Base-by-base conservation (phyloP, 2,329 filamentous ascomycete species). In the Sarocladium oryzae region DNA sequence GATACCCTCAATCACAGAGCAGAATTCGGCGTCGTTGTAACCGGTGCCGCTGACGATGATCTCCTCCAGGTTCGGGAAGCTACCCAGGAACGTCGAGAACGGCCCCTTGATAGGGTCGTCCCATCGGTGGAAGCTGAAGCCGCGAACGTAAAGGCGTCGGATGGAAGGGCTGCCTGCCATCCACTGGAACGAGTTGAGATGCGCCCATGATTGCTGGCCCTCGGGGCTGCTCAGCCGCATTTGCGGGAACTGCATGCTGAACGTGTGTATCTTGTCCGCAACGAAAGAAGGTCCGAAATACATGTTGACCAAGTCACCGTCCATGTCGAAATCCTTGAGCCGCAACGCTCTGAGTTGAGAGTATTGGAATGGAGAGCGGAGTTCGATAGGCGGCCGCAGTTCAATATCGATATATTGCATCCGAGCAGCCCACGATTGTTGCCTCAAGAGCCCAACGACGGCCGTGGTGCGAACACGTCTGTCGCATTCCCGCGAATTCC, bases 11-110 rank as follows among this genome's bases (percentile, higher is more conserved):
- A 68, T 52, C 2, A 69, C 53, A 8, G 53, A 53, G 28, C 56
- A 61, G 28, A 69, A 58, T 37, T 67, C 67, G 2, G 54, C 46
- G 10, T 56, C 55, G 2, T 64, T 57, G 40, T 65, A 68, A 20
- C 26, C n/a, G 4, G 43, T 61, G 52, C 2, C 57, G 55, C 2
- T 66, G 65, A 24, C 56, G 24, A 26, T 58, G n/a, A 70, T 59
- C 55, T 67, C 65, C 52, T 70, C 64, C 7, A 71, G 60, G 23
- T 64, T 64, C 1, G 68, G 68, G 38, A 71, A 67, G 33, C 54
- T 66, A 4, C 61, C 63, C 9, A 71, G 58, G 53, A 71, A 70
- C 3, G 53, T 54, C 2, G 64, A 62, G 13, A 71, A 53, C 1
- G 65, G 63, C n/a, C 36, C 24, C 4, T 16, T 49, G 4, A 32